Percentiles rank a stretch among this genome's conserved stretches.
phyloP scores from a whole-genome alignment of 345 rosid species.

The Orychophragmus violaceus region DNA sequence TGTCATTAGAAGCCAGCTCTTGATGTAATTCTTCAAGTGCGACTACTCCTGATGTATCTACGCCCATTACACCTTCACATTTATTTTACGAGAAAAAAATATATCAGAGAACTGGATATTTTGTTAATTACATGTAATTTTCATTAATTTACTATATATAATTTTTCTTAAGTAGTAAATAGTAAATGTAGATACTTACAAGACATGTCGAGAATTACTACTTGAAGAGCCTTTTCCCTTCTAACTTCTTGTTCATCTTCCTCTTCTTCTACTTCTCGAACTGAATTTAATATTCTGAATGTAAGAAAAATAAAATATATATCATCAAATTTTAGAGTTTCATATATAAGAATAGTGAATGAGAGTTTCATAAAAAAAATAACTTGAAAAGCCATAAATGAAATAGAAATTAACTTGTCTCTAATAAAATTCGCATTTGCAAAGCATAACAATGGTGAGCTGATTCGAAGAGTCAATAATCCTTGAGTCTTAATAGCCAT shows the following conservation, averaged over 20 bases:
- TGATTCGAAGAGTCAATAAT: slow-evolving; percentile 47
- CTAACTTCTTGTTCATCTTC: slow-evolving; percentile 32
- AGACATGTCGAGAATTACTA: slow-evolving; percentile 60
- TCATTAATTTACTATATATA: not conserved
- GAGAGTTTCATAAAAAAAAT: not conserved
- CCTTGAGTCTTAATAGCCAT: slow-evolving; percentile 58
- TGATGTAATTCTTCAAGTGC: slow-evolving; percentile 69
- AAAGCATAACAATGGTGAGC: slow-evolving; percentile 66
- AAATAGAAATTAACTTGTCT: slow-evolving; percentile 42
- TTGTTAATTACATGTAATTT: not conserved
- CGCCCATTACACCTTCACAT: slow-evolving; percentile 48
- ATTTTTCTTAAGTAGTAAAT: not conserved
- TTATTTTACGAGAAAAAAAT: not conserved
- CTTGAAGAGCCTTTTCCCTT: slow-evolving; percentile 32
- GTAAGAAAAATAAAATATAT: not conserved
- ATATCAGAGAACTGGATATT: too few species aligned
- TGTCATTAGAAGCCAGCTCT: slow-evolving; percentile 40
- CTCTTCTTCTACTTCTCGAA: slow-evolving; percentile 38
- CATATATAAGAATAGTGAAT: not conserved
- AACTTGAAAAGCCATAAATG: not conserved
- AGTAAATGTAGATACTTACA: slow-evolving; percentile 35
- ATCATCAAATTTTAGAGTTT: not conserved
- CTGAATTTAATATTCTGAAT: slow-evolving; percentile 45
- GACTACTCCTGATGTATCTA: slow-evolving; percentile 67
- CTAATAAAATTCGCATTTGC: slow-evolving; percentile 77